A percentile compares a stretch with the other conserved stretches of the same genome.
Conservation (phyloP, 768 basidiomycete genomes). For the Melanogaster broomeanus region DNA sequence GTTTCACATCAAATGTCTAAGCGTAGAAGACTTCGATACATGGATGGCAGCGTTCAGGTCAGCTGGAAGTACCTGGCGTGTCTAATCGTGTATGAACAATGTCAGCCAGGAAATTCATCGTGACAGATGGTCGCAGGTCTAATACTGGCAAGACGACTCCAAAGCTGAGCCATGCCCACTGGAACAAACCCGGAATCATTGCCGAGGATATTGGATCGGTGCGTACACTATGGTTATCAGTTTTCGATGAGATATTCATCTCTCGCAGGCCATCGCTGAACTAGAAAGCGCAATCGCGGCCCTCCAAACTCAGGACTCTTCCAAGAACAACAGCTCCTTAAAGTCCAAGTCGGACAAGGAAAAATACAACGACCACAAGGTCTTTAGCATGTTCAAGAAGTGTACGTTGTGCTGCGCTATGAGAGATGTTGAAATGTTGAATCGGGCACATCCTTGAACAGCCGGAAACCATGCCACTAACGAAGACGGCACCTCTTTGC, state of each 20-base stretch:
- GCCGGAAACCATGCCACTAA: slow-evolving; percentile 22
- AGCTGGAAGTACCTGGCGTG: slow-evolving; percentile 11
- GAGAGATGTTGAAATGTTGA: background rate
- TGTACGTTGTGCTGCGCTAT: slow-evolving; percentile 36
- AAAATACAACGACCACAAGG: slow-evolving; percentile 39
- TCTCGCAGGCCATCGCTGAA: slow-evolving; percentile 53
- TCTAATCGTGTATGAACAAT: slow-evolving; percentile 18
- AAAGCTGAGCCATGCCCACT: slow-evolving; percentile 44
- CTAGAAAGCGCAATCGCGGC: slow-evolving; percentile 55
- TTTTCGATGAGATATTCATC: slow-evolving; percentile 2
- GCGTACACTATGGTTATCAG: slow-evolving; percentile 24
- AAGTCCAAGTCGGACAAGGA: slow-evolving; percentile 47
- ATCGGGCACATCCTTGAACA: slow-evolving; percentile 4
- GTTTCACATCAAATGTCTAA: slow-evolving; percentile 83
- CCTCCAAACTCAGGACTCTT: slow-evolving; percentile 40
- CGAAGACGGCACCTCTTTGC: slow-evolving; percentile 29
- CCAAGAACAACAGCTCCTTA: slow-evolving; percentile 36
- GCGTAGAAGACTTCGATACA: slow-evolving; percentile 61
- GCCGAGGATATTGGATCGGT: slow-evolving; percentile 71
- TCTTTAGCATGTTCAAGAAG: slow-evolving; percentile 66
- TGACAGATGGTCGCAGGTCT: slow-evolving; percentile 40
- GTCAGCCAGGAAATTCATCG: slow-evolving; percentile 57
- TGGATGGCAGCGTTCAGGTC: slow-evolving; percentile 82
- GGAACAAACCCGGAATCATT: slow-evolving; percentile 51
- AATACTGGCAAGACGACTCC: slow-evolving; percentile 36